Evolutionary conservation across 176 grass and related monocot genomes (phyloP).

Genomic region (Guadua angustifolia): DNA sequence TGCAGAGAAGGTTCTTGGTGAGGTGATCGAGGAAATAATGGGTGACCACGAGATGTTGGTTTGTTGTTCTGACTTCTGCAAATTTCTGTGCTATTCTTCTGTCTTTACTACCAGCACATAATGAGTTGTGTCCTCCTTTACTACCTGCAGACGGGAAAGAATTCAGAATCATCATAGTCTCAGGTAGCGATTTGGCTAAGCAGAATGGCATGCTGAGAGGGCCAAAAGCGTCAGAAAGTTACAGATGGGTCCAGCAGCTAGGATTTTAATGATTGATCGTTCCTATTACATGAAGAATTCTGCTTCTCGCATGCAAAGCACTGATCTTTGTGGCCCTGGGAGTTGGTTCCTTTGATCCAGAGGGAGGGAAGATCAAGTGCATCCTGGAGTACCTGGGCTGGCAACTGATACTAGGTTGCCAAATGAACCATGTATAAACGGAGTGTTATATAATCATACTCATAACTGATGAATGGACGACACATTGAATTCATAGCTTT

Average conservation of each 20-base stretch:
- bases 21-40: slow-evolving; percentile 89
- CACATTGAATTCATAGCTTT: no score
- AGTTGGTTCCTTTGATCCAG: neutral
- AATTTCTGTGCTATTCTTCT: slow-evolving; percentile 23
- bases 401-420: neutral
- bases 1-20: slow-evolving; percentile 74
- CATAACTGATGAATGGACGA: neutral
- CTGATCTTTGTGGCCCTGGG: neutral
- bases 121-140: neutral
- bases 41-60: slow-evolving; percentile 97
- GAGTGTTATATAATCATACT: neutral
- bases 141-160: slow-evolving; percentile 60
- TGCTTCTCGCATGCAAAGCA: neutral
- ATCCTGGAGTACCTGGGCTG: neutral
- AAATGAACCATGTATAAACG: no score
- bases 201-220: neutral
- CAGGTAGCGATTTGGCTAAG: neutral
- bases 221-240: neutral
- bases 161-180: slow-evolving; percentile 36
- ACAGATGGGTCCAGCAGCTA: neutral
- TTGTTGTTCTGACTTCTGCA: slow-evolving; percentile 34
- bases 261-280: neutral
- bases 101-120: neutral
- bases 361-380: neutral
- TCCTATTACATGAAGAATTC: neutral